Evolutionary conservation across 192 early-diverging fungal species (phyloP), one percentile per base, ranked within the genome.

Genomic region (Coemansia biformis): DNA sequence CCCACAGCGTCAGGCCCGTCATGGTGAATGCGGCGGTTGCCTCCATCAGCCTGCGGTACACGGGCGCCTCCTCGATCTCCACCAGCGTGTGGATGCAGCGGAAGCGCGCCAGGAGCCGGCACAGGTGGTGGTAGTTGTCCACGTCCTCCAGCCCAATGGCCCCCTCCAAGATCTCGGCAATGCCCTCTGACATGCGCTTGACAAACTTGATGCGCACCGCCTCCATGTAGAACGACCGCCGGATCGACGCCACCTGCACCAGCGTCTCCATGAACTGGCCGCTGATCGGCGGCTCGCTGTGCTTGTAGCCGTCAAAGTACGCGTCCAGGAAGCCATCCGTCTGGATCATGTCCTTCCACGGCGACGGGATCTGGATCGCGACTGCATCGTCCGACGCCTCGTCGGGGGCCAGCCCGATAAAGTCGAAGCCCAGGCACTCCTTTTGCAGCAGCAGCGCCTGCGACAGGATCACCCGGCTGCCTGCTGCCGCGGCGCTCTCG

Each of bases 161-260:
- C 19, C 61, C 53, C 12, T 71, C 62, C 22, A 95, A 59, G 11
- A 92, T 87, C 39, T 85, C 76, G 1, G 64, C 59, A 2, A 82
- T 84, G 19, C 84, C 88, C 15, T 78, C 67, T 66, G 92, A 79
- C 43, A 90, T 79, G 41, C 71, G 68, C 24, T 78, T 70, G 11
- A 93, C 76, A 51, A 88, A 89, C 19, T 63, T 68, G 3, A 75
- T 48, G 13, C 89, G 83, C 42, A 81, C 76, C 5, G 82, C 75
- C 22, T 92, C 91, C 46, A 69, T 89, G 64, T 90, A 95, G 22
- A 95, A 78, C 5, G 91, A 89, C 22, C 90, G 82, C 18, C 92
- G 83, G 14, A 86, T 83, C 21, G 89, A 85, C 1, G 89, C 83
- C 4, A 91, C 52, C 51, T 86, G 76, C 13, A 87, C 86, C 13